These are phyloP conservation scores for Yarrowia sp. DNA, from an alignment of 805 yeast genomes.

Conservation along the genomic window DNA sequence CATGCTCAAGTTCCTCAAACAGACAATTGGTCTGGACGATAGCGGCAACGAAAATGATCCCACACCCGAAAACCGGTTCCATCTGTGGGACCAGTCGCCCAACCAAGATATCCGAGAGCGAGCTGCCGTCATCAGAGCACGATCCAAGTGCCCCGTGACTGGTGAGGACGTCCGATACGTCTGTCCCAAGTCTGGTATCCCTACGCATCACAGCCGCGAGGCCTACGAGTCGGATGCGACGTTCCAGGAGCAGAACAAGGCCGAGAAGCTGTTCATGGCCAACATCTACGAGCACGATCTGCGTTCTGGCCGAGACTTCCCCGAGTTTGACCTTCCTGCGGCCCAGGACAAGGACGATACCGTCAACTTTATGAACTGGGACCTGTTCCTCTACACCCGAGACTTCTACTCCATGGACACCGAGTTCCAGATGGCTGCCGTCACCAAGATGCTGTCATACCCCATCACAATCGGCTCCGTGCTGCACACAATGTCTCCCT, in stretches of 20 bases:
- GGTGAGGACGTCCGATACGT: constrained; percentile 73
- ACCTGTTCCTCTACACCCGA: constrained; percentile 86
- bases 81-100: constrained; percentile 92
- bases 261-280: constrained; percentile 77
- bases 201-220: constrained; percentile 86
- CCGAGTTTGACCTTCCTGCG: constrained; percentile 92
- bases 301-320: constrained; percentile 89
- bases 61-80: constrained; percentile 68
- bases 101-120: constrained; percentile 81
- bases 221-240: constrained; percentile 83
- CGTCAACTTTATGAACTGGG: constrained; percentile 85
- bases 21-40: constrained; percentile 58
- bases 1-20: constrained; percentile 31
- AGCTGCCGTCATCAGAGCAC: constrained; percentile 84
- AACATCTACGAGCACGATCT: constrained; percentile 93
- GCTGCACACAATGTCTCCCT: constrained; percentile 83
- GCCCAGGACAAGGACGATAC: constrained; percentile 68
- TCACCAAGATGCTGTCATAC: constrained; percentile 88
- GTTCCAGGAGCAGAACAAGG: constrained; percentile 65
- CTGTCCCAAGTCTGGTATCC: constrained; percentile 93
- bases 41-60: constrained; percentile 60
- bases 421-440: constrained; percentile 92
- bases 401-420: constrained; percentile 95
- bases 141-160: constrained; percentile 90
- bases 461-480: constrained; percentile 86